Conservation (phyloP, 257 asterid species). For the Ehretia macrophylla region DNA sequence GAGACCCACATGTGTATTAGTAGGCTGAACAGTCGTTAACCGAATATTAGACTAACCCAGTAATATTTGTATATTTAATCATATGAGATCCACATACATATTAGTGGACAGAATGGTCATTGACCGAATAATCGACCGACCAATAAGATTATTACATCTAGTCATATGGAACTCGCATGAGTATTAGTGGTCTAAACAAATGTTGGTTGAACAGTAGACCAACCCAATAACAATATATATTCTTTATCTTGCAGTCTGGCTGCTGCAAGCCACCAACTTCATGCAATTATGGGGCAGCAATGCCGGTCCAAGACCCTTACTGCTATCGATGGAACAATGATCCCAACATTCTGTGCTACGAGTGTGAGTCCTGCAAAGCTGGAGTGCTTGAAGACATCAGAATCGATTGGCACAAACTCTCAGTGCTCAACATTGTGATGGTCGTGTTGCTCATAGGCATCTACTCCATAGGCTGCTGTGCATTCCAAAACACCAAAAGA, state of each 20-base stretch:
- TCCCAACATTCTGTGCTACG: slow-evolving; percentile 67
- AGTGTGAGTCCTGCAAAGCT: slow-evolving; percentile 92
- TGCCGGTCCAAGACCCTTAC: slow-evolving; percentile 57
- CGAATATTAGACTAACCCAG: too few species aligned
- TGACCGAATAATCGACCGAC: too few species aligned
- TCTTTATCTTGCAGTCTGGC: slow-evolving; percentile 61
- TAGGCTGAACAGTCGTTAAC: too few species aligned
- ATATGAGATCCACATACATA: too few species aligned
- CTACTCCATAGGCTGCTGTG: slow-evolving; percentile 90
- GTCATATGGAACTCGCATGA: too few species aligned
- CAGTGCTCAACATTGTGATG: slow-evolving; percentile 80
- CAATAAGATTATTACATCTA: too few species aligned
- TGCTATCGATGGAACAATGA: slow-evolving; percentile 87
- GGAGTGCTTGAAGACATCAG: slow-evolving; percentile 80
- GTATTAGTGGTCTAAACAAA: too few species aligned
- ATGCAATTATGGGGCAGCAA: slow-evolving; percentile 62
- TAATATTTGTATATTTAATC: too few species aligned
- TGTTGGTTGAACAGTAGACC: too few species aligned
- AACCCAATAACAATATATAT: too few species aligned
- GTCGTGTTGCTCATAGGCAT: slow-evolving; percentile 74
- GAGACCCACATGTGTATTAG: too few species aligned
- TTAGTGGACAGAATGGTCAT: too few species aligned
- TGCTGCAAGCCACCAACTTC: slow-evolving; percentile 97
- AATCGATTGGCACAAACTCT: slow-evolving; percentile 81
- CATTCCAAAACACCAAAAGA: slow-evolving; percentile 70